Percentiles rank a stretch among this genome's conserved stretches.
Conservation (phyloP, 2,329 filamentous ascomycete species). For the Penicillium sp. region DNA sequence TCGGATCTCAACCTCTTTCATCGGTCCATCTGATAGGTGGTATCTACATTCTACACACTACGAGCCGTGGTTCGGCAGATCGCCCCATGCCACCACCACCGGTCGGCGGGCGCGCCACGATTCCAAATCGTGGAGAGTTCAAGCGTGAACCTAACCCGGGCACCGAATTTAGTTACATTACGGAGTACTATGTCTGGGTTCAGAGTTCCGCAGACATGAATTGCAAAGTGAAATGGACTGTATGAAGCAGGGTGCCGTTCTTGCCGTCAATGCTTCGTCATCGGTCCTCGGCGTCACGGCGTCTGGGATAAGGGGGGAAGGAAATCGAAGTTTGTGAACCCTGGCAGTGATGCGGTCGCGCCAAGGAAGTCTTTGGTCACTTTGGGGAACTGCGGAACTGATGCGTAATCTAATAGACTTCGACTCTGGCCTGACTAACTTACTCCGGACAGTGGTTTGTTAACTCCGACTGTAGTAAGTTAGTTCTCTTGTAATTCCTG, state of each 20-base stretch:
- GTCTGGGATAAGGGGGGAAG: neutral
- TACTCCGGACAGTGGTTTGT: neutral
- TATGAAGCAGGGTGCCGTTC: no score
- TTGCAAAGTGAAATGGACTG: neutral
- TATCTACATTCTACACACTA: neutral
- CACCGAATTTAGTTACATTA: neutral
- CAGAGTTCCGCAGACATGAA: neutral
- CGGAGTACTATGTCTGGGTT: neutral
- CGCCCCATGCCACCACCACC: constrained; percentile 5
- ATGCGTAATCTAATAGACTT: constrained; percentile 2
- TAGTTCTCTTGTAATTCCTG: neutral
- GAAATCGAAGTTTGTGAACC: neutral
- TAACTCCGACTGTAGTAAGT: neutral
- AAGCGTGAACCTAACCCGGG: neutral
- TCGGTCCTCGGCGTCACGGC: neutral
- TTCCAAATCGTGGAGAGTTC: constrained; percentile 5
- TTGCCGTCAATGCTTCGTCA: neutral
- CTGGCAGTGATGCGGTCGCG: neutral
- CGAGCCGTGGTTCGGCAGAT: constrained; percentile 11
- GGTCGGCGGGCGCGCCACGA: constrained; percentile 9
- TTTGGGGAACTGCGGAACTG: neutral
- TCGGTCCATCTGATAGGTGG: neutral
- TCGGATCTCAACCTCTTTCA: neutral
- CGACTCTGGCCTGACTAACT: neutral
- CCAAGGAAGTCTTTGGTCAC: neutral